Conservation (phyloP, 202 grass and related monocot species). For the Saccharum hybrid region DNA sequence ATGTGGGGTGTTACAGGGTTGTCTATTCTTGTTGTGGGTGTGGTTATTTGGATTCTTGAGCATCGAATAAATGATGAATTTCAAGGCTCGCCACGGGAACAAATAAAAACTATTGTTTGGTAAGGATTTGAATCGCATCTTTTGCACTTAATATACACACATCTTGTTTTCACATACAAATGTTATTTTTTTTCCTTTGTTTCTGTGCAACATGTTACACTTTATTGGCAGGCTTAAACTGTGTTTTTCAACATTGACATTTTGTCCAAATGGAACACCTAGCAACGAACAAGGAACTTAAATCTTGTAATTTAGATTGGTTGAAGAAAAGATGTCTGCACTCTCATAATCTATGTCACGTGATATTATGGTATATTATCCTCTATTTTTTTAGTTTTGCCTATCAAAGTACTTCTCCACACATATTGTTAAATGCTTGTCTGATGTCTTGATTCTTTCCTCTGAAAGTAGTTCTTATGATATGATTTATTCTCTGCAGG, state of each 20-base stretch:
- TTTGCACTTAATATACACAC: no score
- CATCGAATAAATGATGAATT: constrained; percentile 94
- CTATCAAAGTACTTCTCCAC: not conserved
- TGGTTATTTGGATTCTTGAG: constrained; percentile 91
- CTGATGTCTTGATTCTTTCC: constrained; percentile 8
- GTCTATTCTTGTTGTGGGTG: constrained; percentile 81
- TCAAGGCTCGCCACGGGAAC: constrained; percentile 39
- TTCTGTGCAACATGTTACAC: constrained; percentile 16
- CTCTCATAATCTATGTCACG: not conserved
- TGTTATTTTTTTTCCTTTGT: constrained; percentile 23
- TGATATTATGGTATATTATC: not conserved
- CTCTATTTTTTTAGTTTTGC: constrained; percentile 23
- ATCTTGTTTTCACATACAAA: no score
- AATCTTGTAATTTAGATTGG: constrained; percentile 21
- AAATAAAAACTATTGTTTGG: no score
- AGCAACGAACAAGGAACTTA: not conserved
- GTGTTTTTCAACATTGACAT: not conserved
- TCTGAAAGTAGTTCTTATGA: constrained; percentile 33
- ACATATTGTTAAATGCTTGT: constrained; percentile 2
- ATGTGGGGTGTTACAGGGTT: constrained; percentile 88
- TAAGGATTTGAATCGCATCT: no score
- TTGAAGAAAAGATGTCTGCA: constrained; percentile 7
- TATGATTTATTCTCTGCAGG: constrained; percentile 61
- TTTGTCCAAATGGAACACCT: not conserved
- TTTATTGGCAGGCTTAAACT: not conserved